phyloP scores from a whole-genome alignment of 1,284 basidiomycete species.

The Tremellales sp. region DNA sequence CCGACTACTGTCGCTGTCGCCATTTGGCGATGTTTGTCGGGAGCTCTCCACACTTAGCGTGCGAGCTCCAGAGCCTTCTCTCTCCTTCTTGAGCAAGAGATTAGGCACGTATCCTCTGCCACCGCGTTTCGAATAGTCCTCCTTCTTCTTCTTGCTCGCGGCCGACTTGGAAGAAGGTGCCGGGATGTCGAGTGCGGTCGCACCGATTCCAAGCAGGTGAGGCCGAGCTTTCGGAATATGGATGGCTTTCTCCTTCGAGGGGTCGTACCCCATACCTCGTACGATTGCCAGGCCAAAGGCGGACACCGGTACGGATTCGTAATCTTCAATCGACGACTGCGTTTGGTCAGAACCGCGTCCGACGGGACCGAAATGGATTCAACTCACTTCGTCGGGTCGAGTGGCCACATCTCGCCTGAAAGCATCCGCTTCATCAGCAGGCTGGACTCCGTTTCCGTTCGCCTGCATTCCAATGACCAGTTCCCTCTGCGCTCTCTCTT shows the following conservation, averaged over 20 bases:
- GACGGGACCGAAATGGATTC: not conserved
- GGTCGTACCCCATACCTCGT: conserved; percentile 89
- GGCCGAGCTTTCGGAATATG: conserved; percentile 77
- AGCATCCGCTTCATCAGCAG: conserved; percentile 70
- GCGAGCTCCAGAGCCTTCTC: conserved; percentile 7
- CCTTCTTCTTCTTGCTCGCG: conserved; percentile 20
- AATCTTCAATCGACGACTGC: conserved; percentile 73
- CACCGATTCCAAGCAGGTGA: conserved; percentile 81
- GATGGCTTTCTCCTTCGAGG: conserved; percentile 63
- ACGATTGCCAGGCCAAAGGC: conserved; percentile 91
- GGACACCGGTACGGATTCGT: conserved; percentile 82
- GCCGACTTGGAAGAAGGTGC: conserved; percentile 24
- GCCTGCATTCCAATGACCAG: conserved; percentile 57
- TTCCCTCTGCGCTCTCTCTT: conserved; percentile 47
- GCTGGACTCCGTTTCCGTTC: conserved; percentile 38
- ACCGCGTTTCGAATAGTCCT: conserved; percentile 25
- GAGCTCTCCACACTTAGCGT: conserved; percentile 12
- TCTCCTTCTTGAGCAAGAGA: conserved; percentile 31
- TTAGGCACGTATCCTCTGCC: conserved; percentile 42
- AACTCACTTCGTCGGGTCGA: conserved; percentile 60
- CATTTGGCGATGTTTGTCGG: conserved; percentile 11
- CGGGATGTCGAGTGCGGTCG: conserved; percentile 57
- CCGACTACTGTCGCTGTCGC: conserved; percentile 17
- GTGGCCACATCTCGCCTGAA: conserved; percentile 72
- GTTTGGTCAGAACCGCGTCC: not conserved